Conservation (phyloP, 352 stramenopile species). For the Globisporangium nagaii region DNA sequence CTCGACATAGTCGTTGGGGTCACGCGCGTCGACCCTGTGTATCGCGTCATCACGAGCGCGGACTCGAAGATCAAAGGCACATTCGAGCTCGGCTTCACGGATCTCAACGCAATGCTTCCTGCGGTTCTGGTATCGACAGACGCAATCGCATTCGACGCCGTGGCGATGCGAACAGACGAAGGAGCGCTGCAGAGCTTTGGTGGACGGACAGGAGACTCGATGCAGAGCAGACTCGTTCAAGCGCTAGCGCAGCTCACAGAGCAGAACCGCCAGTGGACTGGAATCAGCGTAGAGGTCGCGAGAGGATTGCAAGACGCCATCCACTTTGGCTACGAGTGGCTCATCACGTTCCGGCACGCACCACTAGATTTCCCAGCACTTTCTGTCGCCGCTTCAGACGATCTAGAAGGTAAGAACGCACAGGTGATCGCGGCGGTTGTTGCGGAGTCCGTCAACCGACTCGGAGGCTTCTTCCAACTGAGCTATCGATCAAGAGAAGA, state of each 20-base stretch:
- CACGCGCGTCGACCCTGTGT: constrained; percentile 18
- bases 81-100: constrained; percentile 24
- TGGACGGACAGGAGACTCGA: constrained; percentile 19
- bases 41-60: constrained; percentile 13
- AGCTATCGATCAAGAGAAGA: constrained; percentile 1
- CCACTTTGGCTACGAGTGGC: constrained; percentile 14
- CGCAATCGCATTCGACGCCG: constrained; percentile 25
- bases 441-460: constrained; percentile 10
- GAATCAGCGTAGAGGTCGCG: constrained; percentile 5
- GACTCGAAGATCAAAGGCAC: constrained; percentile 6
- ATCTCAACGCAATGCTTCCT: background rate
- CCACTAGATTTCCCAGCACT: constrained; percentile 22
- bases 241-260: constrained; percentile 7
- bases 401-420: background rate
- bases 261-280: background rate
- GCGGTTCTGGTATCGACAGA: constrained; percentile 10
- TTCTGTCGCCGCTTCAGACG: constrained; percentile 1
- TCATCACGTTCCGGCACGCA: constrained; percentile 22
- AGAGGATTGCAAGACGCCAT: constrained; percentile 2
- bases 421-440: constrained; percentile 3
- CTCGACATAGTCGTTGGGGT: constrained; percentile 20
- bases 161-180: constrained; percentile 28
- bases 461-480: constrained; percentile 18
- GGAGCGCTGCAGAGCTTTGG: constrained; percentile 15
- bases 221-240: constrained; percentile 18